Evolutionary conservation across 2,329 filamentous ascomycete genomes (phyloP), one percentile per base, ranked within the genome.

Genomic region (Daldinia eschscholtzii): DNA sequence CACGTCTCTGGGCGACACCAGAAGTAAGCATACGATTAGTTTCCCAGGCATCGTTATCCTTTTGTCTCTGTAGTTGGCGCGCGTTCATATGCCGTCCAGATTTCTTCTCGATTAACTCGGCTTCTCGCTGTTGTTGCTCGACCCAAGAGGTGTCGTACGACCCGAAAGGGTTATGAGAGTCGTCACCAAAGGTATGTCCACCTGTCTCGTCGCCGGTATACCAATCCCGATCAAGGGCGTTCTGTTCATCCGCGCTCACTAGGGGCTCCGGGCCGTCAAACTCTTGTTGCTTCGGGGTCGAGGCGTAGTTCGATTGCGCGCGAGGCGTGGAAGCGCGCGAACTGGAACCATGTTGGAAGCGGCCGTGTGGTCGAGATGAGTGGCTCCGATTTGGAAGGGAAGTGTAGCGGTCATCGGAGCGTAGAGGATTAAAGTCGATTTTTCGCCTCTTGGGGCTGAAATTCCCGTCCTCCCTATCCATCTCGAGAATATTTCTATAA

Each of bases 21-120:
- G 94, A 98, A 0, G 94, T 96, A 68, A 99, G 86, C 96, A 99
- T 98, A 66, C 96, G 92, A 79, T 99, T 99, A 15, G 95, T 96
- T 81, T 99, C 97, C 96, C 96, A 99, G 0, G 94, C 95, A 81
- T 99, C 96, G 48, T 96, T 94, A 77, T 99, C 96, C 78, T 92
- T 94, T 79, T 97, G 93, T 75, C 94, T 93, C 80, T 97, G 93
- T 65, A 93, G 86, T 68, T 91, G 90, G 57, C 92, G 87, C 50
- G 92, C 92, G 77, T 89, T 93, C 78, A 92, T 86, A 3, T 89
- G 85, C 61, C 83, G 87, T 75, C 87, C 90, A 4, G 90, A 86
- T 83, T 96, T 96, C 85, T 93, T 96, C 80, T 97, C 93, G 7
- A 89, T 85, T 78, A 94, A 82, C 13, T 89, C 91, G 15, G 87